Base-by-base conservation (phyloP, 176 grass and related monocot species). In the Bromus sterilis region DNA sequence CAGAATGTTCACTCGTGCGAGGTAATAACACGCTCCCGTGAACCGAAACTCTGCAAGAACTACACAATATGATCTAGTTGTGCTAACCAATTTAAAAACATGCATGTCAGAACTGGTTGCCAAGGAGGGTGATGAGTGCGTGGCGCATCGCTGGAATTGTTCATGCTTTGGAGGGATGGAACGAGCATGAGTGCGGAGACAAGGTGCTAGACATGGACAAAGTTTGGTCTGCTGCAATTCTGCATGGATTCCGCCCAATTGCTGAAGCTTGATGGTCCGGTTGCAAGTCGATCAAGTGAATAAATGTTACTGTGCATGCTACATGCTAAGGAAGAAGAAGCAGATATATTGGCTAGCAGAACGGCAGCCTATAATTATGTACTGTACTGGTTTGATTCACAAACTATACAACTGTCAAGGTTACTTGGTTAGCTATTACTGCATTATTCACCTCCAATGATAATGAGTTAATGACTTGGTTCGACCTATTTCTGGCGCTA, bases 41-140 rank as follows among this genome's bases (percentile, higher is more conserved):
- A 89, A 81, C n/a, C 71, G 9, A 18, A 75, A 26, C 14, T 64
- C 3, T 36, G 21, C 13, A 62, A 30, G 16, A 82, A 75, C 48
- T 78, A 51, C 18, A 56, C 21, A 14, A 5, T 15, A 32, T 34
- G 29, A 76, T 81, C 56, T 77, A 4, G 76, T 35, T 35, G 44
- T 20, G 37, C 28, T 35, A 9, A 62, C 12, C 1, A 14, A 5
- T 74, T 67, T 34, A 0, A 16, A 71, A 70, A 44, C 23, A 25
- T 69, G 56, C 23, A 25, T 69, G 56, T 75, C 68, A 98, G 95
- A 98, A 98, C 37, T 98, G 95, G 95, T 39, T 98, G 57, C 95
- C 92, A 7, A 94, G 95, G 84, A 91, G 90, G 86, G 92, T 98
- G 11, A 98, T 98, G 92, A 98, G 95, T 62, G 92, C 92, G 42